Conservation (phyloP, 2,329 filamentous ascomycete genomes). For the Chaetothyriales sp. region DNA sequence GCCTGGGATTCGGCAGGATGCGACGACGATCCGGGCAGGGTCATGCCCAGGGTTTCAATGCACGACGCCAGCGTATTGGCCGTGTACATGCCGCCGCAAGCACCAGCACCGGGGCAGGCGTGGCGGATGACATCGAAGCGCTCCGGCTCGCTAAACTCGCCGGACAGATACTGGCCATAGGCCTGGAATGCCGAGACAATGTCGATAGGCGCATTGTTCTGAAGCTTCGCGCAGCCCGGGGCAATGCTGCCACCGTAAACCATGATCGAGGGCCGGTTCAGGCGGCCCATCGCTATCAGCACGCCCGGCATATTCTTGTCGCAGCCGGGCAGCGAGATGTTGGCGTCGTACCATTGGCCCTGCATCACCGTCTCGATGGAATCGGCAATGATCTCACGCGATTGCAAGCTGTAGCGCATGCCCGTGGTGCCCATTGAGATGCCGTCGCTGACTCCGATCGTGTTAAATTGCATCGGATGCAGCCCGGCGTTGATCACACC, state of each 20-base stretch:
- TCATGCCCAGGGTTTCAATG: constrained; percentile 60
- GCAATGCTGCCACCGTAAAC: constrained; percentile 92
- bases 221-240: constrained; percentile 66
- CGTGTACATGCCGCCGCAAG: constrained; percentile 76
- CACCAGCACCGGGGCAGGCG: constrained; percentile 71
- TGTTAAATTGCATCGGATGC: constrained; percentile 96
- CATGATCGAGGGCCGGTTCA: constrained; percentile 92
- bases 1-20: constrained; percentile 58
- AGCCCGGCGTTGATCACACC: constrained; percentile 62
- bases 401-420: constrained; percentile 92
- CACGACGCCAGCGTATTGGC: constrained; percentile 64
- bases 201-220: constrained; percentile 63
- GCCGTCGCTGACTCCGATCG: constrained; percentile 89
- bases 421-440: constrained; percentile 98
- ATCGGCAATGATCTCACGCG: constrained; percentile 90
- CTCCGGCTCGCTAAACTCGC: constrained; percentile 78
- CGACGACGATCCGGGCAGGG: constrained; percentile 67
- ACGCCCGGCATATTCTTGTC: constrained; percentile 99
- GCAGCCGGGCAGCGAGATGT: constrained; percentile 90
- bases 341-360: constrained; percentile 96
- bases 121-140: constrained; percentile 89
- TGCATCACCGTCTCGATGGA: constrained; percentile 98
- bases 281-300: constrained; percentile 80
- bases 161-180: constrained; percentile 86
- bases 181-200: constrained; percentile 97